Evolutionary conservation across 2,329 filamentous ascomycete genomes (phyloP), one percentile per base, ranked within the genome.

Genomic region (Claviceps paspali): DNA sequence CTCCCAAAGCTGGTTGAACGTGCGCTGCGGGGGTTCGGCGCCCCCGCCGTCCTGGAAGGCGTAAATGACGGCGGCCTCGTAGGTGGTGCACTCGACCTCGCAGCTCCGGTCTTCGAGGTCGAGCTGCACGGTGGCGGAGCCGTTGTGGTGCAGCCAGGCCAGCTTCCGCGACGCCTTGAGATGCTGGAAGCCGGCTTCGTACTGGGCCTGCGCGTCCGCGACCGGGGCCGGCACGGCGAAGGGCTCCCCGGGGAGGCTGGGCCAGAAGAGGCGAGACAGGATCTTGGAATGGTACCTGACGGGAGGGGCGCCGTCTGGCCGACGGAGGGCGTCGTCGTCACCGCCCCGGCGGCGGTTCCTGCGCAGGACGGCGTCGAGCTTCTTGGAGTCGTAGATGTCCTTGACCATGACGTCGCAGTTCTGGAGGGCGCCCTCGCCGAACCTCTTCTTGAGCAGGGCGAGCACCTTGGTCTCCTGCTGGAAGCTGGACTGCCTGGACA

Each of bases 331-430:
- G 8, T 15, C 12, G n/a, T 14, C 22, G 8, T 41, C 40, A 2
- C 42, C 38, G 11, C 39, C 28, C 26, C 33, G 38, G 3, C 36
- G 44, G 17, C 59, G 41, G 40, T 52, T 55, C 39, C 66, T 68
- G 29, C 75, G 65, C 33, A 94, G 75, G 10, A 70, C 63, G 6
- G 66, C 61, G 52, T 95, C 82, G 41, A 92, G 73, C 29, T 74
- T 70, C 42, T 70, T 69, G 2, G 86, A 93, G 51, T 95, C 87
- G 45, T 82, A 72, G 26, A 96, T 82, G 54, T 98, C 91, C 45
- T 81, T 83, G 40, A 98, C 73, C 91, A 98, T 98, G 49, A 98
- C 91, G 53, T 98, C 88, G 56, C 87, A 95, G 34, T 83, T 82
- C 54, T 96, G 91, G 32, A 98, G 64, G 12, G 84, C 77, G 21